Percentiles rank a stretch among this genome's conserved stretches.
Evolutionary conservation across 257 asterid genomes (phyloP).

Genomic region (Salvia miltiorrhiza): DNA sequence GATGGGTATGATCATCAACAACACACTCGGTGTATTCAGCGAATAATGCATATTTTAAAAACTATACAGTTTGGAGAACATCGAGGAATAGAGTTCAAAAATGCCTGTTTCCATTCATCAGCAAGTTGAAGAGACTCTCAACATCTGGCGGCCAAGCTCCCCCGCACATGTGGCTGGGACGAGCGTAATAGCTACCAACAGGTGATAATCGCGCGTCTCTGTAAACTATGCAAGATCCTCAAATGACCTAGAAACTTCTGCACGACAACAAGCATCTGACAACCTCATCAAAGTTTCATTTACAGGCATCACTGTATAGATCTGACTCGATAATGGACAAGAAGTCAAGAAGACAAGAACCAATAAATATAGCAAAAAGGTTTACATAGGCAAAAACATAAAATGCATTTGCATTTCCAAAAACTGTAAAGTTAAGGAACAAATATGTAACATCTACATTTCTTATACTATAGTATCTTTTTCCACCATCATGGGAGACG

Average conservation of each 20-base stretch:
- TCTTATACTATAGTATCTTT: too few relatives aligned
- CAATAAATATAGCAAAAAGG: too few relatives aligned
- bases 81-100: neutral
- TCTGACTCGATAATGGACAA: neutral
- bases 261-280: neutral
- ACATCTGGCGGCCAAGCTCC: neutral
- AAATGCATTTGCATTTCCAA: too few relatives aligned
- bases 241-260: neutral
- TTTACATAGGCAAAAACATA: too few relatives aligned
- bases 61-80: neutral
- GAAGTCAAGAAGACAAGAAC: neutral
- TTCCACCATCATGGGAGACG: too few relatives aligned
- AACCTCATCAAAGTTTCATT: neutral
- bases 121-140: neutral
- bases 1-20: too few relatives aligned
- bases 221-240: neutral
- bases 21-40: too few relatives aligned
- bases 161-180: neutral
- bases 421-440: too few relatives aligned
- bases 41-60: too few relatives aligned
- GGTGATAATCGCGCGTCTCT: slow-evolving; percentile 32
- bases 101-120: neutral
- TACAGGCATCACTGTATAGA: neutral
- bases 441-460: too few relatives aligned
- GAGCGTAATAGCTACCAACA: neutral